Evolutionary conservation across 2,329 filamentous ascomycete species (phyloP).

Genomic region (Chalaropsis thielavioides): DNA sequence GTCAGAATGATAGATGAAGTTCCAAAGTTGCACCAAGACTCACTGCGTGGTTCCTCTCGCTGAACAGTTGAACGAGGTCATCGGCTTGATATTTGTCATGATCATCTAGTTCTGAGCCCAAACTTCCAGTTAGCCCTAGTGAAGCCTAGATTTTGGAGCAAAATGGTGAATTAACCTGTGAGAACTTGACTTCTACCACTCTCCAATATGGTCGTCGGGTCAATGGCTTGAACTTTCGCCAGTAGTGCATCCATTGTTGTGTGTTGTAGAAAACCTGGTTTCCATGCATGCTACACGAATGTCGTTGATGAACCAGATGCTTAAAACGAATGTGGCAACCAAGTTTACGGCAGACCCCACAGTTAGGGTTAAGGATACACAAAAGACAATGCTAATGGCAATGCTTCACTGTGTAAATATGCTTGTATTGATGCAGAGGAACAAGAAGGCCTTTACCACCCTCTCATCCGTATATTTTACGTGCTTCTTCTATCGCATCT

Average conservation of each 20-base stretch:
- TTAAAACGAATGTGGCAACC: background rate
- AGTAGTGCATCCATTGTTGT: background rate
- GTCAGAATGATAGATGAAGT: background rate
- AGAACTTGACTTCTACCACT: background rate
- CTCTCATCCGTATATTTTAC: background rate
- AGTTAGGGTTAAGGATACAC: background rate
- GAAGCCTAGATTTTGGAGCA: background rate
- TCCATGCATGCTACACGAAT: background rate
- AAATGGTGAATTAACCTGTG: background rate
- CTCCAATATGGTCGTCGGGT: background rate
- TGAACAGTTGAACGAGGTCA: background rate
- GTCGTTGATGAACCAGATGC: background rate
- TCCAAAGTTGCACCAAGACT: background rate
- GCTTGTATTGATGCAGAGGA: background rate
- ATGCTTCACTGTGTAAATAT: background rate
- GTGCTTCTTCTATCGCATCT: conserved; percentile 43
- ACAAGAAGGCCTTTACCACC: background rate
- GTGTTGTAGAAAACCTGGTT: background rate
- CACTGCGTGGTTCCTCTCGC: background rate
- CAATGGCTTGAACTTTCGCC: background rate
- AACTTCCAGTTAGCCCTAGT: background rate
- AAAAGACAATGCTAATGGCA: background rate
- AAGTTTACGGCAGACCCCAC: background rate
- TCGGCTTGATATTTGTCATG: background rate
- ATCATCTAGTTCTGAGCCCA: background rate